Evolutionary conservation across 306 rosid genomes (phyloP), one percentile per base, ranked within the genome.

Genomic region (Amphicarpaea edgeworthii): DNA sequence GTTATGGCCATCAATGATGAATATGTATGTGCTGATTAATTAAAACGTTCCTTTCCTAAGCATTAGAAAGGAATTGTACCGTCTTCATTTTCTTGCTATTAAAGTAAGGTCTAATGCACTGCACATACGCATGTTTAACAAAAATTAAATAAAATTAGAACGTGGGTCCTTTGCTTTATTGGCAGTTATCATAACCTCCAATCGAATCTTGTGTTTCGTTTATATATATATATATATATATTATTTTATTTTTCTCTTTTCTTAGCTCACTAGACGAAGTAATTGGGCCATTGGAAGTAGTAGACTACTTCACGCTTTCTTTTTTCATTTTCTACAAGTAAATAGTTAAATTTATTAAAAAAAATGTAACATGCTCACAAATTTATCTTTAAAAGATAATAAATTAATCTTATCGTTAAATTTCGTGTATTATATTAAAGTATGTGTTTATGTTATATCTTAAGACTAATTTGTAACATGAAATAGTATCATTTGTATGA

Each of bases 141-240:
- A 50, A 63, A 14, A 3, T 0, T 34, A 14, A 5, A 26, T n/a
- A 59, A 60, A 47, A 7, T 9, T 30, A 21, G 61, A 64, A 65
- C 8, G 37, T 67, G 75, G 81, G 81, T 24, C 68, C 37, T 76
- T 54, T 19, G 58, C 73, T 54, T 76, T 65, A 51, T 53, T 53
- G 59, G 69, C 40, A 0, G 69, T 26, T 43, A 54, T 55, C 37
- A 40, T 55, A 68, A 26, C 24, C 8, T 20, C 43, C 37, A 55
- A 57, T 58, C 24, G 19, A 66, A 80, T 46, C 40, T 8, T 21
- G 15, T 67, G 30, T 43, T 65, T 69, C 26, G 6, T 60, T 53
- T 43, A 0, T 4, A 32, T 37, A 26, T 37, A 26, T 62, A n/a
- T n/a, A n/a, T n/a, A n/a, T n/a, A n/a, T n/a, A n/a, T n/a, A n/a